Percentiles rank a stretch among this genome's conserved stretches.
These are phyloP conservation scores for Paraphoma sp. DNA, from an alignment of 2,329 filamentous ascomycete genomes.

Conservation along the genomic window DNA sequence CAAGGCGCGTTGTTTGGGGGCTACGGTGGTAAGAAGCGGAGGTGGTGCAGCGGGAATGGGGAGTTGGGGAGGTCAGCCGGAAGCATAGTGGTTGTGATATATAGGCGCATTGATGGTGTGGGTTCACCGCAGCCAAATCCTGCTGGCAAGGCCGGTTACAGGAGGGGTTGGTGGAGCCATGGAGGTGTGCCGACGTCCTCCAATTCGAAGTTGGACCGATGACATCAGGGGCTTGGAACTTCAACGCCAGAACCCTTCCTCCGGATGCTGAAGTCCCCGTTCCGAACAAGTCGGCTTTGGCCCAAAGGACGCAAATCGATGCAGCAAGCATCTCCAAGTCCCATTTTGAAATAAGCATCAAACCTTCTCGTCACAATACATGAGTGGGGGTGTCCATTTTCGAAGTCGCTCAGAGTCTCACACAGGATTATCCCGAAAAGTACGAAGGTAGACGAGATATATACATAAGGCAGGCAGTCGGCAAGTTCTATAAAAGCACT, in stretches of 20 bases:
- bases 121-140: slow-evolving; percentile 25
- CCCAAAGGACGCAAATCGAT: too few relatives aligned
- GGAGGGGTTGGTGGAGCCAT: slow-evolving; percentile 20
- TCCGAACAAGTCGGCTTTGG: background rate
- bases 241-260: background rate
- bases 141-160: slow-evolving; percentile 20
- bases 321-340: background rate
- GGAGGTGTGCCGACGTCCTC: slow-evolving; percentile 10
- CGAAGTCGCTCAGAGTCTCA: too few relatives aligned
- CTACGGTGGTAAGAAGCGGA: background rate
- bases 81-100: slow-evolving; percentile 15
- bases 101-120: slow-evolving; percentile 16
- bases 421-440: too few relatives aligned
- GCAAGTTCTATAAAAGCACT: too few relatives aligned
- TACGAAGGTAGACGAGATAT: too few relatives aligned
- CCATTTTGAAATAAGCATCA: too few relatives aligned
- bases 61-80: slow-evolving; percentile 4
- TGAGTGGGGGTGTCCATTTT: too few relatives aligned
- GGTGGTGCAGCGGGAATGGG: background rate
- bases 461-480: too few relatives aligned
- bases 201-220: slow-evolving; percentile 11
- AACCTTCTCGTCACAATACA: too few relatives aligned
- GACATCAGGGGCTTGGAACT: slow-evolving; percentile 5
- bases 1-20: background rate
- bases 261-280: background rate